phyloP scores from a whole-genome alignment of 1,139 yeast genomes.

The Geotrichum cucujoidarum region DNA sequence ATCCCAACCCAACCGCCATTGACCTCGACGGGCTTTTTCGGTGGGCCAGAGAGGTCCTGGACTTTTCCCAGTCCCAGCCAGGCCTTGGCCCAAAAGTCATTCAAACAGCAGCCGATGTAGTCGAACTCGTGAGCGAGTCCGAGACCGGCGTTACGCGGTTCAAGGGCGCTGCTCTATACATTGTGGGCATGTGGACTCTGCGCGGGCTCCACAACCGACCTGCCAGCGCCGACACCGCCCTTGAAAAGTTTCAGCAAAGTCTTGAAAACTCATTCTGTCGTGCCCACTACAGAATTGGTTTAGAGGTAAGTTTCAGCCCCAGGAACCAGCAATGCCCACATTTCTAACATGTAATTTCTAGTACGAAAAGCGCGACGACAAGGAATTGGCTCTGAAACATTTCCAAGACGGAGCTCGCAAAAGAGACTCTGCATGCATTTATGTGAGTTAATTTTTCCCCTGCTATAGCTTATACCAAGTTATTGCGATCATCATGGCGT shows the following conservation, averaged over 20 bases:
- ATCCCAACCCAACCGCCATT: not conserved
- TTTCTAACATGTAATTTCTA: not conserved
- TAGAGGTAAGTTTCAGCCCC: conserved; percentile 21
- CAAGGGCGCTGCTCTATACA: conserved; percentile 31
- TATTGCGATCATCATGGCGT: too few species aligned
- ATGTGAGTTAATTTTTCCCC: conserved; percentile 2
- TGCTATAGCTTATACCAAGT: too few species aligned
- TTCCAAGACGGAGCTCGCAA: conserved; percentile 18
- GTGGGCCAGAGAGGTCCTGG: conserved; percentile 36
- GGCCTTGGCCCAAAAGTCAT: conserved; percentile 27
- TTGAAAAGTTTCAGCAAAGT: conserved; percentile 31
- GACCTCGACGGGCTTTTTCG: conserved; percentile 15
- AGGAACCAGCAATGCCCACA: too few species aligned
- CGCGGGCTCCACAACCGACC: conserved; percentile 30
- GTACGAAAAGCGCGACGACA: conserved; percentile 20
- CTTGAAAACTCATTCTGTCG: conserved; percentile 33
- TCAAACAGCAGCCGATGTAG: conserved; percentile 29
- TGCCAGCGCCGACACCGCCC: conserved; percentile 25
- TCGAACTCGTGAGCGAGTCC: conserved; percentile 25
- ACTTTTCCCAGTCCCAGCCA: conserved; percentile 31
- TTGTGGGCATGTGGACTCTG: conserved; percentile 32
- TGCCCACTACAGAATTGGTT: conserved; percentile 37
- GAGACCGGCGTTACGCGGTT: conserved; percentile 23
- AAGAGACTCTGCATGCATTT: conserved; percentile 19
- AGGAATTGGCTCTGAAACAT: conserved; percentile 14